phyloP scores from a whole-genome alignment of 345 rosid genomes.

The Populus alba region DNA sequence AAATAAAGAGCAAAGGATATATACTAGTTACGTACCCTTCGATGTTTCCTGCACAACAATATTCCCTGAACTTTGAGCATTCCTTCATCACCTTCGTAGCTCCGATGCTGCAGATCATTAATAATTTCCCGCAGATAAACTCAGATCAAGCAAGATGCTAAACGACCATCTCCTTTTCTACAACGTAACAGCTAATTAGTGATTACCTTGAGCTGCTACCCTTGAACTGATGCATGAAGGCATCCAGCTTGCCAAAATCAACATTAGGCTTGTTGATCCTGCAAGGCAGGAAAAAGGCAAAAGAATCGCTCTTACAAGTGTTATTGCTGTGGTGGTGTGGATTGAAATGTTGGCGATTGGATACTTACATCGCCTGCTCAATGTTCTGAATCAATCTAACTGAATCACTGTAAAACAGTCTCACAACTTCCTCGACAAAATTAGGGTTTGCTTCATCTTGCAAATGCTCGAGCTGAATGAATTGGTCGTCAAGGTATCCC shows the following conservation, averaged over 20 bases:
- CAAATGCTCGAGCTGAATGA: conserved; percentile 62
- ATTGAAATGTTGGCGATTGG: not conserved
- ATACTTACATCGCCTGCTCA: conserved; percentile 59
- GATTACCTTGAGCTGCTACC: conserved; percentile 50
- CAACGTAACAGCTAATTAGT: not conserved
- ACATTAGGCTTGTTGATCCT: conserved; percentile 24
- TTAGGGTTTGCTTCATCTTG: conserved; percentile 71
- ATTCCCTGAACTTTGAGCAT: conserved; percentile 26
- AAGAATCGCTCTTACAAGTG: not conserved
- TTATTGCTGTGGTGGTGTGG: not conserved
- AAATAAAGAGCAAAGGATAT: not conserved
- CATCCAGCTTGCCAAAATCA: conserved; percentile 40
- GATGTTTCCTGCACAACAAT: conserved; percentile 23
- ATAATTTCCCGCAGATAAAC: not conserved
- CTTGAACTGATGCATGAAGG: conserved; percentile 44
- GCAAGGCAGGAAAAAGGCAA: not conserved
- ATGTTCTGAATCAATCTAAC: conserved; percentile 53
- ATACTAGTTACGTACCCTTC: conserved; percentile 28
- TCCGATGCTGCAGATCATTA: conserved; percentile 32
- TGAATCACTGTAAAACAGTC: conserved; percentile 54
- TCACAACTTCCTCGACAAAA: conserved; percentile 63
- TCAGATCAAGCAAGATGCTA: not conserved
- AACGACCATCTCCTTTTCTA: not conserved
- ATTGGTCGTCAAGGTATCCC: conserved; percentile 76
- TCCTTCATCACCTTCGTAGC: conserved; percentile 34